Evolutionary conservation across 2,329 filamentous ascomycete species (phyloP).

Genomic region (Grosmannia clavigera): DNA sequence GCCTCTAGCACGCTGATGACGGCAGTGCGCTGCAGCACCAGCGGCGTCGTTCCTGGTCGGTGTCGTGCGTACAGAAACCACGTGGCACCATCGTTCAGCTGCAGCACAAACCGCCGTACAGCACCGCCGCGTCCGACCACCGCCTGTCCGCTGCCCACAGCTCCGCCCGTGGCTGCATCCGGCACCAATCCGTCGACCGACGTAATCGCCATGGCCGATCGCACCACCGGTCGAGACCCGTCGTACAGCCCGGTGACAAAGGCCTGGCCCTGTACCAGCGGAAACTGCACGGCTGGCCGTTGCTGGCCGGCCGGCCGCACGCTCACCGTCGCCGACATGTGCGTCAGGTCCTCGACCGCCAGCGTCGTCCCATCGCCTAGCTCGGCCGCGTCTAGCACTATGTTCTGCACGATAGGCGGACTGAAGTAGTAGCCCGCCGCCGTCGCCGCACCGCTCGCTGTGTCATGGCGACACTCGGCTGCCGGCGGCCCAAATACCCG

Average conservation of each 20-base stretch:
- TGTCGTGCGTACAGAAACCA: constrained; percentile 74
- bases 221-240: constrained; percentile 57
- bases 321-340: constrained; percentile 53
- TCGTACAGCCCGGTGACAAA: constrained; percentile 72
- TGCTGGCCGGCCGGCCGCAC: constrained; percentile 34
- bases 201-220: constrained; percentile 39
- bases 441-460: constrained; percentile 15
- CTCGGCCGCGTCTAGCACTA: constrained; percentile 69
- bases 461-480: constrained; percentile 4
- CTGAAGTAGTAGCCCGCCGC: constrained; percentile 65
- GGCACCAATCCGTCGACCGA: background rate
- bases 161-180: constrained; percentile 33
- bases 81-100: constrained; percentile 55
- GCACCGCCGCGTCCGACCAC: background rate
- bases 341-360: constrained; percentile 40
- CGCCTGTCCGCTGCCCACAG: background rate
- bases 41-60: constrained; percentile 39
- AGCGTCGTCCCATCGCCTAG: constrained; percentile 48
- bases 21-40: constrained; percentile 56
- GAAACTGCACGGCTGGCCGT: constrained; percentile 57
- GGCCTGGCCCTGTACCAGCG: constrained; percentile 79
- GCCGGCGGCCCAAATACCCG: constrained; percentile 51
- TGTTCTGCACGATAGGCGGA: constrained; percentile 67
- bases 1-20: constrained; percentile 50
- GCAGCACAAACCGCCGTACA: constrained; percentile 62